Conservation (phyloP, 352 stramenopile species). For the Pythium angustatum region DNA sequence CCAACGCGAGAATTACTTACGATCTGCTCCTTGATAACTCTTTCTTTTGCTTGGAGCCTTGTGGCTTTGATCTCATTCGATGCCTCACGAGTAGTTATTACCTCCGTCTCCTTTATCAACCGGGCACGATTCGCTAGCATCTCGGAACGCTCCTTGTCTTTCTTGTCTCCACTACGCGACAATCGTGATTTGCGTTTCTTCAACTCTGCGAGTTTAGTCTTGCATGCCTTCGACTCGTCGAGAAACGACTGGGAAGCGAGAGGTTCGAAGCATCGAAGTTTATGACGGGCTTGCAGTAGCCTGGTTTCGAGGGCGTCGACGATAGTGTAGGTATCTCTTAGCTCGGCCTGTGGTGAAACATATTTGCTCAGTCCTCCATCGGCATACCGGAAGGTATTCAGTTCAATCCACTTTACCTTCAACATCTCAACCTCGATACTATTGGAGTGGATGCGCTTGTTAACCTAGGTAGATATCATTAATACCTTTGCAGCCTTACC, state of each 20-base stretch:
- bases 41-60: conserved; percentile 1
- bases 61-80: background rate
- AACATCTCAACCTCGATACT: background rate
- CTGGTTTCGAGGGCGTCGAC: background rate
- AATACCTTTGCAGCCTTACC: background rate
- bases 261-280: background rate
- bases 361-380: background rate
- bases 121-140: background rate
- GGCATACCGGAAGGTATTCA: background rate
- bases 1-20: no score
- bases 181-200: conserved; percentile 8
- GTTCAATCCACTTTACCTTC: no score
- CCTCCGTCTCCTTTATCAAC: background rate
- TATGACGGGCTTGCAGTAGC: background rate
- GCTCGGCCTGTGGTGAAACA: background rate
- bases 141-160: conserved; percentile 1
- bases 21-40: background rate
- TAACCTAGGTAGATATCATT: background rate
- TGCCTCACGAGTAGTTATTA: background rate
- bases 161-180: background rate
- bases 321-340: background rate
- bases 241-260: background rate
- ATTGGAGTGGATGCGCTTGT: background rate
- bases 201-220: background rate
- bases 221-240: background rate